Evolutionary conservation across 2,329 filamentous ascomycete species (phyloP).

Genomic region (Penicillium digitatum): DNA sequence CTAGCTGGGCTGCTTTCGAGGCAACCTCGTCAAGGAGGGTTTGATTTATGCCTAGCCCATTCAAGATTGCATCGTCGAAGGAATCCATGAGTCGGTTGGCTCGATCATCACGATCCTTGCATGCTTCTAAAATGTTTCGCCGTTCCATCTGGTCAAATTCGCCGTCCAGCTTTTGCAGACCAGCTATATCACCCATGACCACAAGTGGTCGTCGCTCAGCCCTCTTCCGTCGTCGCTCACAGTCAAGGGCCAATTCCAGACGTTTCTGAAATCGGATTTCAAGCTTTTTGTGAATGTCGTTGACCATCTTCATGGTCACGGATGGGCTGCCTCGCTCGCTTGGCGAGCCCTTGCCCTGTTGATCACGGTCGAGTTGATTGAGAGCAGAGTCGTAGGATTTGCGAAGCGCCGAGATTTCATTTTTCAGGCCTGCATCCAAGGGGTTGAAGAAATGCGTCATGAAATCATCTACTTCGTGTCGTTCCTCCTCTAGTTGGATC

Average conservation of each 20-base stretch:
- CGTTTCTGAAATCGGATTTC: slow-evolving; percentile 50
- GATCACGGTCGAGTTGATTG: slow-evolving; percentile 40
- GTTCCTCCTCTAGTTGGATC: slow-evolving; percentile 51
- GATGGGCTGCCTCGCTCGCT: slow-evolving; percentile 37
- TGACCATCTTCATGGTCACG: slow-evolving; percentile 45
- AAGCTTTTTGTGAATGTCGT: slow-evolving; percentile 46
- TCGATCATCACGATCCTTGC: slow-evolving; percentile 48
- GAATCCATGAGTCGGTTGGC: slow-evolving; percentile 50
- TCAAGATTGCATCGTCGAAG: slow-evolving; percentile 50
- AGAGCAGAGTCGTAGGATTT: slow-evolving; percentile 46
- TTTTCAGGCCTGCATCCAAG: slow-evolving; percentile 48
- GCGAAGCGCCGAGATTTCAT: slow-evolving; percentile 49
- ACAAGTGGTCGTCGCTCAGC: slow-evolving; percentile 52
- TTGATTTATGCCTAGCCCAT: slow-evolving; percentile 51
- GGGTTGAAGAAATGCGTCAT: slow-evolving; percentile 49
- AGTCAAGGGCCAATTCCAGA: slow-evolving; percentile 49
- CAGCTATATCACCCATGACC: slow-evolving; percentile 49
- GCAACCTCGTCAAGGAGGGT: slow-evolving; percentile 49
- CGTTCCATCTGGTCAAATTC: slow-evolving; percentile 52
- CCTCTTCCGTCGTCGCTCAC: slow-evolving; percentile 53
- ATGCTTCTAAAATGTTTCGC: slow-evolving; percentile 48
- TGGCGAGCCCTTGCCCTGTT: slow-evolving; percentile 32
- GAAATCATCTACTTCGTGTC: slow-evolving; percentile 51
- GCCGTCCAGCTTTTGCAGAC: slow-evolving; percentile 48
- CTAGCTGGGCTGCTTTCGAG: slow-evolving; percentile 40